Percentiles rank a stretch among this genome's conserved stretches.
Evolutionary conservation across 2,329 filamentous ascomycete species (phyloP).

Genomic region (Aspergillus japonicus): DNA sequence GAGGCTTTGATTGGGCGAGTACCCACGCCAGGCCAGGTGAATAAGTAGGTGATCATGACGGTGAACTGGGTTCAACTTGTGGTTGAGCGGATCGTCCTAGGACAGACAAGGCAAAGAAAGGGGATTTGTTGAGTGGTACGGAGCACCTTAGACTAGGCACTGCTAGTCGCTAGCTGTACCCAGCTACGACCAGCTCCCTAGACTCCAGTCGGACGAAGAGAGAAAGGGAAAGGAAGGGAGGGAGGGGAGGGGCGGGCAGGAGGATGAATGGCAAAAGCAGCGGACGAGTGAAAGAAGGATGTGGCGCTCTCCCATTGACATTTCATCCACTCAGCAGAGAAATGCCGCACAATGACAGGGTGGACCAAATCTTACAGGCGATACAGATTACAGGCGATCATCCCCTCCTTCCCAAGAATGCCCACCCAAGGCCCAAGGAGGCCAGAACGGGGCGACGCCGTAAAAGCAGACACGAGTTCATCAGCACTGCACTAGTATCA

Average conservation of each 20-base stretch:
- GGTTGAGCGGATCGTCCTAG: slow-evolving; percentile 5
- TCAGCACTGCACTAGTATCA: slow-evolving; percentile 14
- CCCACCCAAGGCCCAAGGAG: slow-evolving; percentile 12
- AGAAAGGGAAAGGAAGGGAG: background rate
- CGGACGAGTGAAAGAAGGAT: background rate
- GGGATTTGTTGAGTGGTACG: background rate
- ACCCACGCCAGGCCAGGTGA: too few relatives aligned
- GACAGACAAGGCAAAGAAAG: background rate
- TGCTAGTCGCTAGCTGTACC: background rate
- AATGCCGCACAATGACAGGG: slow-evolving; percentile 20
- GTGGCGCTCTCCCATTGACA: slow-evolving; percentile 17
- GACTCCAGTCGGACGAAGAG: background rate
- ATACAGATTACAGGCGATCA: slow-evolving; percentile 14
- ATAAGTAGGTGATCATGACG: background rate
- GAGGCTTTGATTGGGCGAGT: slow-evolving; percentile 9
- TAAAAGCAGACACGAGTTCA: slow-evolving; percentile 17
- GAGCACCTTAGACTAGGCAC: background rate
- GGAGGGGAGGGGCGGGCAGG: background rate
- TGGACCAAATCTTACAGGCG: slow-evolving; percentile 11
- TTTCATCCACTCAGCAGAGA: slow-evolving; percentile 10
- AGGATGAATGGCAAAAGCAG: slow-evolving; percentile 2
- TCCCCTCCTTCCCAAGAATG: slow-evolving; percentile 14
- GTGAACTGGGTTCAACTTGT: background rate
- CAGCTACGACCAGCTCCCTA: background rate
- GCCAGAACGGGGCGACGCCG: slow-evolving; percentile 13